Percentiles rank a stretch among this genome's conserved stretches.
phyloP scores from a whole-genome alignment of 192 early-diverging fungal species.

The Geranomyces michiganensis region DNA sequence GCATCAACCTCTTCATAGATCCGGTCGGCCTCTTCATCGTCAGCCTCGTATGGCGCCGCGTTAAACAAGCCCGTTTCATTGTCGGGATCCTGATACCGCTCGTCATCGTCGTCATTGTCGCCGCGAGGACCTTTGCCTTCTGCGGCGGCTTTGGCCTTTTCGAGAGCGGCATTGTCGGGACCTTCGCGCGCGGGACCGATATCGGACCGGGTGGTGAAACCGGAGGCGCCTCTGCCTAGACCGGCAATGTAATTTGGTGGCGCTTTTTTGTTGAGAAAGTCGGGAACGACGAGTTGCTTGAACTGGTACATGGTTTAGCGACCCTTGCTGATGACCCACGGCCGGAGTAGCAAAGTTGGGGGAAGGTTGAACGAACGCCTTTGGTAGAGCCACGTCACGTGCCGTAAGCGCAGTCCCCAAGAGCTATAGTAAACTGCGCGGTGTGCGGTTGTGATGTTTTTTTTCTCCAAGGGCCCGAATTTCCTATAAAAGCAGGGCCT shows the following conservation, averaged over 20 bases:
- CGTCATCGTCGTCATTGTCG: conserved; percentile 71
- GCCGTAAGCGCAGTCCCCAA: too few relatives aligned
- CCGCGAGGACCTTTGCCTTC: conserved; percentile 45
- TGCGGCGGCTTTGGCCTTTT: conserved; percentile 36
- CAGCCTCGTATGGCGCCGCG: conserved; percentile 84
- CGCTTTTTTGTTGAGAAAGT: conserved; percentile 90
- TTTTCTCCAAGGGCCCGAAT: too few relatives aligned
- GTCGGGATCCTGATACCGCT: conserved; percentile 85
- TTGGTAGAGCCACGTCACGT: too few relatives aligned
- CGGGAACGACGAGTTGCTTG: conserved; percentile 47
- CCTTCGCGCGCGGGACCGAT: conserved; percentile 93
- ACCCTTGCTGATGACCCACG: too few relatives aligned
- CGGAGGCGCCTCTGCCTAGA: conserved; percentile 93
- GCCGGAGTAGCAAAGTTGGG: too few relatives aligned
- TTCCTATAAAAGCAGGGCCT: conserved; percentile 23
- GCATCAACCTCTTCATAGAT: conserved; percentile 88
- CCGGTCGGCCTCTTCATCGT: conserved; percentile 96
- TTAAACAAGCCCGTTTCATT: conserved; percentile 93
- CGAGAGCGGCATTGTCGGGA: conserved; percentile 31
- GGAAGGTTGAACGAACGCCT: too few relatives aligned
- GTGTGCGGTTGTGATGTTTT: too few relatives aligned
- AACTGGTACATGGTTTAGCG: conserved; percentile 33
- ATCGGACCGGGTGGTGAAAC: conserved; percentile 97
- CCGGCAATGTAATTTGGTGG: conserved; percentile 98
- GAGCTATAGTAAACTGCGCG: too few relatives aligned